Conservation (phyloP, 1,284 basidiomycete genomes). For the Melanopsichium pennsylvanicum region DNA sequence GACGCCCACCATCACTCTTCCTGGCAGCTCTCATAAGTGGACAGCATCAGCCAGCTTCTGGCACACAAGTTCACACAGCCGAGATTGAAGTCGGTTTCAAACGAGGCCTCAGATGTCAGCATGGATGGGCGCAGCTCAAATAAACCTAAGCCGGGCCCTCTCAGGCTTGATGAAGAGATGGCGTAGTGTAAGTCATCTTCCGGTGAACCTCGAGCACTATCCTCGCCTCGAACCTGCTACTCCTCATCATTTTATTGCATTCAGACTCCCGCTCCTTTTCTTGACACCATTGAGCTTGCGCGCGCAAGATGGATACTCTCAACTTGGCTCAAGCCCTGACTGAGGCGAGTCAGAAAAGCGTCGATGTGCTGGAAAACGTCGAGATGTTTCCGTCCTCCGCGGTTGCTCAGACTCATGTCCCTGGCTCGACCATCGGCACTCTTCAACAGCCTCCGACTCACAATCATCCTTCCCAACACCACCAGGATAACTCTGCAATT, state of each 20-base stretch:
- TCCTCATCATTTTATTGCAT: not conserved
- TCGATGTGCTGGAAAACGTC: slow-evolving; percentile 5
- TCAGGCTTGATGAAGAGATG: not conserved
- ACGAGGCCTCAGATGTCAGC: too few relatives aligned
- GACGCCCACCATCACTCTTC: too few relatives aligned
- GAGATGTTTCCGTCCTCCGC: slow-evolving; percentile 35
- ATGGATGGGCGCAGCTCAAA: not conserved
- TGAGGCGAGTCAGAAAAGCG: not conserved
- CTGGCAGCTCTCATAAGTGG: too few relatives aligned
- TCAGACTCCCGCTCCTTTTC: not conserved
- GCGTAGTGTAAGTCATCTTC: not conserved
- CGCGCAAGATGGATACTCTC: not conserved
- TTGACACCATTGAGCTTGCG: not conserved
- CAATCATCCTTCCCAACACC: not conserved
- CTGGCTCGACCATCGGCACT: slow-evolving; percentile 15
- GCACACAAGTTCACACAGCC: too few relatives aligned
- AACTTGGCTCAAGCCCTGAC: slow-evolving; percentile 3
- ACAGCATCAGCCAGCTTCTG: too few relatives aligned
- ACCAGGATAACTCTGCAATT: slow-evolving; percentile 4
- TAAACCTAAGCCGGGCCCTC: not conserved
- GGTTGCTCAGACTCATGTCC: slow-evolving; percentile 22
- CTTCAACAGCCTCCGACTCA: slow-evolving; percentile 25
- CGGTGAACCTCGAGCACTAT: not conserved
- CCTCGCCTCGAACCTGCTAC: not conserved
- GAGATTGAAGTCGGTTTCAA: too few relatives aligned